These are phyloP conservation scores for Globisporangium cystogenes DNA, from an alignment of 352 stramenopile species.

Conservation along the genomic window DNA sequence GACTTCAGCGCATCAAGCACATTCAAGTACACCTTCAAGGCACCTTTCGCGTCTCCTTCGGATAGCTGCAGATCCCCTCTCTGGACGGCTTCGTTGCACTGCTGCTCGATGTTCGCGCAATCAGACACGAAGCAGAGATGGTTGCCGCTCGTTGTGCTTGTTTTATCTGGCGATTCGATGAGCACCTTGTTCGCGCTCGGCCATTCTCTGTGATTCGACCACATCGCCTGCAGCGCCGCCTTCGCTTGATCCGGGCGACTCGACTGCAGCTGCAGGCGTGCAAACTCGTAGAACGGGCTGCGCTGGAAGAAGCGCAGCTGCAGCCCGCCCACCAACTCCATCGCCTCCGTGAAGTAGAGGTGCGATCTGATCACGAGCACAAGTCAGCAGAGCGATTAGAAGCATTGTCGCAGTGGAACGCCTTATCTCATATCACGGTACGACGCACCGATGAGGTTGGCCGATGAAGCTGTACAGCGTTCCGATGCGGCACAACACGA, in stretches of 20 bases:
- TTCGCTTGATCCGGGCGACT: conserved; percentile 38
- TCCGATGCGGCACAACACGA: conserved; percentile 56
- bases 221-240: conserved; percentile 36
- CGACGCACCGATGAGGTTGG: conserved; percentile 42
- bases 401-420: background rate
- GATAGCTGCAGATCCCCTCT: conserved; percentile 22
- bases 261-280: conserved; percentile 51
- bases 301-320: conserved; percentile 47
- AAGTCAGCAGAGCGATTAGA: background rate
- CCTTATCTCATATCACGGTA: background rate
- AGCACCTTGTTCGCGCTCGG: background rate
- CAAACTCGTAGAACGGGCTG: conserved; percentile 58
- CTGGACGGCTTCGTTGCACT: conserved; percentile 42
- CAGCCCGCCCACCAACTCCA: conserved; percentile 61
- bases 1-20: conserved; percentile 8
- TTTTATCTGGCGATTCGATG: background rate
- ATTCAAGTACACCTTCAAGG: conserved; percentile 11
- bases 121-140: conserved; percentile 17
- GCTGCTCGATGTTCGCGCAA: conserved; percentile 28
- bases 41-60: conserved; percentile 18
- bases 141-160: background rate
- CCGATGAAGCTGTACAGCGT: conserved; percentile 43
- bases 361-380: conserved; percentile 20
- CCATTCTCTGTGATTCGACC: conserved; percentile 2
- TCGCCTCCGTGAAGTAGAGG: conserved; percentile 56